These are phyloP conservation scores for Pythium monospermum DNA, from an alignment of 352 stramenopile genomes.

Conservation along the genomic window DNA sequence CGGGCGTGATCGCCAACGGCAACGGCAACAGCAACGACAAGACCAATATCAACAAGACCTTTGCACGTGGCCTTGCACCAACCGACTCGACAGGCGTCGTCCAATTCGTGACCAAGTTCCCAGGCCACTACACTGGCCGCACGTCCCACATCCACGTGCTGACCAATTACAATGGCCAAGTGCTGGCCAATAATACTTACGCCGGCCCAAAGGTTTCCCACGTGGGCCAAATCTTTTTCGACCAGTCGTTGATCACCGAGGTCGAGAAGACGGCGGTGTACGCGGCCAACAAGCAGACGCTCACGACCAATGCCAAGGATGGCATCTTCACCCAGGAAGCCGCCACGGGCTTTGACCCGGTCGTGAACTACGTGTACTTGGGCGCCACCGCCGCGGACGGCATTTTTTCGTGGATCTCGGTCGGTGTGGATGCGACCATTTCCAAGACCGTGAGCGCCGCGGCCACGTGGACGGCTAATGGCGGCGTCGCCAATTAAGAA, in stretches of 20 bases:
- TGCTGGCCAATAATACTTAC: slow-evolving; percentile 8
- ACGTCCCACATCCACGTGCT: slow-evolving; percentile 3
- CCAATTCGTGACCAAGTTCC: slow-evolving; percentile 8
- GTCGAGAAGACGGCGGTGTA: neutral
- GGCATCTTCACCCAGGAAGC: slow-evolving; percentile 18
- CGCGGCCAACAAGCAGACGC: slow-evolving; percentile 19
- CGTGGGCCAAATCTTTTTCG: slow-evolving; percentile 6
- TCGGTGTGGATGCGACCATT: neutral
- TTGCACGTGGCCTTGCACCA: neutral
- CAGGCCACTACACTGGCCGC: slow-evolving; percentile 3
- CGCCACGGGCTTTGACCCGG: slow-evolving; percentile 22
- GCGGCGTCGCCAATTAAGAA: neutral
- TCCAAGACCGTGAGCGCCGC: neutral
- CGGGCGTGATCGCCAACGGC: neutral
- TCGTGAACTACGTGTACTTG: slow-evolving; percentile 27
- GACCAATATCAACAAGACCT: slow-evolving; percentile 4
- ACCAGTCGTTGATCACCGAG: slow-evolving; percentile 1
- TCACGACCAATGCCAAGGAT: slow-evolving; percentile 23
- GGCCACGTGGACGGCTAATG: neutral
- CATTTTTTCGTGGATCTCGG: slow-evolving; percentile 1
- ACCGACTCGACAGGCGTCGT: neutral
- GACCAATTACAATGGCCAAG: neutral
- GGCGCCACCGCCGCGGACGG: slow-evolving; percentile 22
- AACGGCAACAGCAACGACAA: neutral
- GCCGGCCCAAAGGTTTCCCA: neutral